These are phyloP conservation scores for Beauveria varroae DNA, from an alignment of 2,329 filamentous ascomycete genomes.

Conservation along the genomic window DNA sequence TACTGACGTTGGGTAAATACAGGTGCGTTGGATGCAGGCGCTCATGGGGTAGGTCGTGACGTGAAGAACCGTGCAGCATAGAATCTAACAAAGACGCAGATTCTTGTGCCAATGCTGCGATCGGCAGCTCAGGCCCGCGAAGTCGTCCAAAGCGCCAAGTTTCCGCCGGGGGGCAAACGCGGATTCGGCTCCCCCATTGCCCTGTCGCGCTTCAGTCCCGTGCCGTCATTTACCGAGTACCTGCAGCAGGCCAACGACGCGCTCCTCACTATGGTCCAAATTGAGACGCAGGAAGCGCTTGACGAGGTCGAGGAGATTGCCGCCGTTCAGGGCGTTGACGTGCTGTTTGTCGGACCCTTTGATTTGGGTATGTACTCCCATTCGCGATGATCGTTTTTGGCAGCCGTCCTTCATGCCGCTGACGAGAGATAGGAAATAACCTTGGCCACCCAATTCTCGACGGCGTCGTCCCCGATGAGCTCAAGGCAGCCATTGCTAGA, in stretches of 20 bases:
- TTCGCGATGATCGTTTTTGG: not conserved
- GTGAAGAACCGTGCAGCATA: not conserved
- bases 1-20: not conserved
- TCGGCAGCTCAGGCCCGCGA: conserved; percentile 37
- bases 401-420: not conserved
- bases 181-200: conserved; percentile 44
- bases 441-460: conserved; percentile 56
- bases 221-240: conserved; percentile 39
- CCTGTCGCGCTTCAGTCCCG: conserved; percentile 33
- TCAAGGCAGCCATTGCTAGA: conserved; percentile 51
- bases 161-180: conserved; percentile 40
- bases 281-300: conserved; percentile 58
- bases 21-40: conserved; percentile 30
- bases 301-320: conserved; percentile 55
- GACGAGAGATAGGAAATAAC: conserved; percentile 40
- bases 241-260: conserved; percentile 41
- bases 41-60: conserved; percentile 39
- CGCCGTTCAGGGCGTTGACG: conserved; percentile 50
- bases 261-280: conserved; percentile 59
- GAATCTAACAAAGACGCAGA: conserved; percentile 17
- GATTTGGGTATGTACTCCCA: conserved; percentile 41
- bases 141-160: conserved; percentile 41
- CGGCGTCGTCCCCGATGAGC: conserved; percentile 49
- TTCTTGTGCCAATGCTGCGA: conserved; percentile 39
- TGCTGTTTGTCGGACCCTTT: conserved; percentile 59